These are phyloP conservation scores for Fusarium sp. DNA, from an alignment of 2,329 filamentous ascomycete genomes.

Conservation along the genomic window DNA sequence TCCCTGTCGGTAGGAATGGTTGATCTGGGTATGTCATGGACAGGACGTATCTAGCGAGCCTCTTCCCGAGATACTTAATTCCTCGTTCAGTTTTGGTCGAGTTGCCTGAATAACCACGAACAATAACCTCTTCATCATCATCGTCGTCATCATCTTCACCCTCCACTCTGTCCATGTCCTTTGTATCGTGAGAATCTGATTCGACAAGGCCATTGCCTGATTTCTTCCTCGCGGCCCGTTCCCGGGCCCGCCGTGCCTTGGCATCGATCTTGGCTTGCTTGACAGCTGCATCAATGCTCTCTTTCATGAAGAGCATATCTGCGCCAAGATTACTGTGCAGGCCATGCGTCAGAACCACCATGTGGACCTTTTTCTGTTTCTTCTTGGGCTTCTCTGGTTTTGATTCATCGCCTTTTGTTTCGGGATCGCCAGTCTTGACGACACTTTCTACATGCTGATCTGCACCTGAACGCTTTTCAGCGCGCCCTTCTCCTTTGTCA, in stretches of 20 bases:
- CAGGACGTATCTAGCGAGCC: constrained; percentile 90
- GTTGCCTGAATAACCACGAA: constrained; percentile 90
- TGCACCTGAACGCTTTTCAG: constrained; percentile 32
- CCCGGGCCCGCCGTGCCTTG: constrained; percentile 66
- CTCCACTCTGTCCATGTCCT: constrained; percentile 48
- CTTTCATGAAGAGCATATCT: constrained; percentile 97
- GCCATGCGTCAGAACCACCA: constrained; percentile 93
- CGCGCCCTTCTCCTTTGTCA: constrained; percentile 51
- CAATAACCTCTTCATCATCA: constrained; percentile 86
- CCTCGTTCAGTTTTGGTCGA: constrained; percentile 91
- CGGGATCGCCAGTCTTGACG: constrained; percentile 48
- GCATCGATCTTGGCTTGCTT: constrained; percentile 78
- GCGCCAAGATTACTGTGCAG: constrained; percentile 94
- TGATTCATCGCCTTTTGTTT: constrained; percentile 39
- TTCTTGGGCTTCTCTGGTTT: constrained; percentile 58
- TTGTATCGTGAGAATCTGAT: constrained; percentile 28
- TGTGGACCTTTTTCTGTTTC: constrained; percentile 82
- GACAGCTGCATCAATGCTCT: constrained; percentile 90
- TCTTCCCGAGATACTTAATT: constrained; percentile 96
- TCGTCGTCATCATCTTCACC: constrained; percentile 59
- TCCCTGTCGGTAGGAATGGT: constrained; percentile 77
- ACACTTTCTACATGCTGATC: constrained; percentile 50
- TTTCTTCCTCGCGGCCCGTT: constrained; percentile 51
- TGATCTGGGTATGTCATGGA: constrained; percentile 94
- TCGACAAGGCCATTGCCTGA: constrained; percentile 7